Conservation (phyloP, 2,329 filamentous ascomycete species). For the Monilinia aucupariae region DNA sequence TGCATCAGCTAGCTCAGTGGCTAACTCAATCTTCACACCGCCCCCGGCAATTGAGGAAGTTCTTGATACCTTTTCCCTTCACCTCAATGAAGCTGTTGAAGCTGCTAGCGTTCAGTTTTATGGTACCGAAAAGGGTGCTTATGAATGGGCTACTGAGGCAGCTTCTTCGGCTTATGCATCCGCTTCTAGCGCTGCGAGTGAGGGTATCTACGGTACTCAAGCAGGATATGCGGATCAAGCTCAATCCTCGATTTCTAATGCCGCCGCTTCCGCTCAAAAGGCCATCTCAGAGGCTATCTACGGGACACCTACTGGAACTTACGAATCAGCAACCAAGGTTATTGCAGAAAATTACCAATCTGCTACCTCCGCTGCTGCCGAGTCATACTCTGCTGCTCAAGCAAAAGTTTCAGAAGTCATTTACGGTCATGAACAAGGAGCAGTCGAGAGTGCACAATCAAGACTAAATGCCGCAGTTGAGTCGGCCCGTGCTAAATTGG, state of each 20-base stretch:
- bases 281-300: conserved; percentile 54
- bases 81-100: conserved; percentile 53
- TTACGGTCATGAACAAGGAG: conserved; percentile 30
- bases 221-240: conserved; percentile 49
- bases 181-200: conserved; percentile 45
- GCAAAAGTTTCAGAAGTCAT: conserved; percentile 23
- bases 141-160: conserved; percentile 49
- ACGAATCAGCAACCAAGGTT: conserved; percentile 23
- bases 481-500: conserved; percentile 29
- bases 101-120: conserved; percentile 54
- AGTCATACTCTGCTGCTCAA: conserved; percentile 19
- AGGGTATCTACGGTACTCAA: conserved; percentile 51
- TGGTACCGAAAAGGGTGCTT: conserved; percentile 48
- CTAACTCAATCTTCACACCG: conserved; percentile 49
- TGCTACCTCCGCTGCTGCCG: conserved; percentile 21
- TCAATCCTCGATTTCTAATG: conserved; percentile 47
- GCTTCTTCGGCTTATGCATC: conserved; percentile 49
- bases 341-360: conserved; percentile 24
- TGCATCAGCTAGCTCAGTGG: conserved; percentile 41
- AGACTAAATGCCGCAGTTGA: conserved; percentile 31
- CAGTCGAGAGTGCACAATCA: conserved; percentile 32
- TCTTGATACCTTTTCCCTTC: conserved; percentile 49
- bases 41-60: conserved; percentile 54
- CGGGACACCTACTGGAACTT: conserved; percentile 43
- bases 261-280: conserved; percentile 48